Evolutionary conservation across 805 yeast species (phyloP).

Genomic region (Debaryomyces prosopidis): DNA sequence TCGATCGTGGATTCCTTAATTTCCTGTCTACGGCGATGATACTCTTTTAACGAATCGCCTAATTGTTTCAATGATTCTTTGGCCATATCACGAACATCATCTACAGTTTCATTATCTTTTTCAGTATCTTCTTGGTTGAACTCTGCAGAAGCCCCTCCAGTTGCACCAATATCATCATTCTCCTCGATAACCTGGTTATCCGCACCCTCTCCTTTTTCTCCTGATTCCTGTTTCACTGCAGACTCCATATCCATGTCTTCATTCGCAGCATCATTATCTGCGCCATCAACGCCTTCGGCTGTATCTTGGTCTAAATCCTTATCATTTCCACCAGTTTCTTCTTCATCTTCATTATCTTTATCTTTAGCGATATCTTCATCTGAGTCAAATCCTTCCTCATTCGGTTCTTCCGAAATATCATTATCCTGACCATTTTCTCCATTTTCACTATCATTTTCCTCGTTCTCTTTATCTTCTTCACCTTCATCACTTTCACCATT

Average conservation of each 20-base stretch:
- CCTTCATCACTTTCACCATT: constrained; percentile 29
- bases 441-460: constrained; percentile 39
- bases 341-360: constrained; percentile 30
- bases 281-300: constrained; percentile 57
- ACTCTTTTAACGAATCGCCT: constrained; percentile 90
- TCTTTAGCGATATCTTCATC: constrained; percentile 33
- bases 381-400: constrained; percentile 25
- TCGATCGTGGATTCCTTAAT: constrained; percentile 63
- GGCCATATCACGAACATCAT: constrained; percentile 63
- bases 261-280: constrained; percentile 40
- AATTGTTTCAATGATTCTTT: constrained; percentile 80
- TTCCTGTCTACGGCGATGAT: constrained; percentile 86
- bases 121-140: constrained; percentile 38
- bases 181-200: constrained; percentile 57
- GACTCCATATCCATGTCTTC: constrained; percentile 57
- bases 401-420: constrained; percentile 28
- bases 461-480: constrained; percentile 32
- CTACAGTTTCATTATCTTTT: constrained; percentile 21
- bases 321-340: constrained; percentile 31
- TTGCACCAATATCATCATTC: constrained; percentile 66
- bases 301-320: constrained; percentile 31
- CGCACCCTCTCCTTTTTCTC: constrained; percentile 63
- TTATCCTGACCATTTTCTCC: constrained; percentile 32
- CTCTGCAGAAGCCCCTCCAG: constrained; percentile 50
- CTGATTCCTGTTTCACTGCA: constrained; percentile 59